Evolutionary conservation across 441 rosid species (phyloP), one percentile per base, ranked within the genome.

Genomic region (Gossypium davidsonii): DNA sequence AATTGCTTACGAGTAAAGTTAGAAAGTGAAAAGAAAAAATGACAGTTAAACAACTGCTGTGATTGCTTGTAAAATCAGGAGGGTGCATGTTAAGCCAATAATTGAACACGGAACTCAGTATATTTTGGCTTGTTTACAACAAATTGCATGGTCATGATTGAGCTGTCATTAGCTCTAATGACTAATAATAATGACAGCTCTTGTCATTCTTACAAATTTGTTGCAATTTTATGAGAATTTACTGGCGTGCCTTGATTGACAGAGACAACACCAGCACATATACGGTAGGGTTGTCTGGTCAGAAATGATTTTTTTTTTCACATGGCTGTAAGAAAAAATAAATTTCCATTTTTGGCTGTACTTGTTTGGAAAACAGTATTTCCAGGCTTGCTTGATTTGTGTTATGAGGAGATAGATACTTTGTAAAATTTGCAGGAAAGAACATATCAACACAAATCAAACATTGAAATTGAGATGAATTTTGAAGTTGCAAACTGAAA

Each of bases 161-260:
- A 74, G 82, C 77, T 82, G 80, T 79, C 83, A 80, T 67, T 52
- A 18, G 26, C 17, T 39, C 77, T 64, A 76, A 80, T 37, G 44
- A 37, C 44, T 7, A 37, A 37, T 37, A 37, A 14, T 56, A 75
- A 71, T 59, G 78, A 67, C 78, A 74, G 64, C 48, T 44, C 2
- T 51, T n/a, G 39, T 21, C 70, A 75, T 58, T 63, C 60, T 69
- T 15, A n/a, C 39, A 71, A 53, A 8, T 67, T 70, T 72, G 25
- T 15, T 9, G 20, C 69, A 42, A 9, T 65, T 67, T 59, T 61
- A 31, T 71, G 67, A 67, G 42, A 73, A 64, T 66, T 82, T 77
- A 39, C 79, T 69, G 48, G 73, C 69, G 67, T 64, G 78, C 67
- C 68, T 28, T 48, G 6, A 10, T 8, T 37, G 79, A 74, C 67